phyloP scores from a whole-genome alignment of 306 rosid genomes.

The Ziziphus jujuba region DNA sequence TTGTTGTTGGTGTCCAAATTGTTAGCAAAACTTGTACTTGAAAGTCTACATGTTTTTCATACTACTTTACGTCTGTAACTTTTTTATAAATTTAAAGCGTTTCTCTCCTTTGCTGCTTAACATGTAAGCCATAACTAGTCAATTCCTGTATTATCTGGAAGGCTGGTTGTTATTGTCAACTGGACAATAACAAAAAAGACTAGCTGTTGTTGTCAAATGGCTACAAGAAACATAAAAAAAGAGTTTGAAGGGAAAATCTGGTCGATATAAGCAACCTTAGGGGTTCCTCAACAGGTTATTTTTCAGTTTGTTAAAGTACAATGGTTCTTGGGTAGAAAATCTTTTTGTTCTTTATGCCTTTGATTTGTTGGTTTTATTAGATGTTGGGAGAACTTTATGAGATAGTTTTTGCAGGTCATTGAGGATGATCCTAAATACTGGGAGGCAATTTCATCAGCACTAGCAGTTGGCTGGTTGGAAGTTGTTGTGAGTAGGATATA shows the following conservation, averaged over 20 bases:
- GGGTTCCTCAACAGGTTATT: neutral
- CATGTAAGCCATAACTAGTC: neutral
- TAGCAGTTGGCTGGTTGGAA: constrained; percentile 96
- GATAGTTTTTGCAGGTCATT: constrained; percentile 55
- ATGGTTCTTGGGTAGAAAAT: neutral
- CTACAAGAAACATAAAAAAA: neutral
- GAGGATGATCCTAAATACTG: constrained; percentile 84
- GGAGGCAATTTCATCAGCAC: constrained; percentile 73
- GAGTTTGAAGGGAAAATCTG: neutral
- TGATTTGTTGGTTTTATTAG: constrained; percentile 15
- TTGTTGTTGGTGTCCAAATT: neutral
- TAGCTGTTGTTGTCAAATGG: too few species aligned
- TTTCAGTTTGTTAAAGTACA: neutral
- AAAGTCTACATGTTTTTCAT: neutral
- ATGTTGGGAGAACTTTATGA: constrained; percentile 23
- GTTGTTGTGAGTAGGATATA: constrained; percentile 67
- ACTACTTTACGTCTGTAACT: neutral
- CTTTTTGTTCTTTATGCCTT: neutral
- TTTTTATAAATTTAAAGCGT: neutral
- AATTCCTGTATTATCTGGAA: neutral
- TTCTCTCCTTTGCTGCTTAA: constrained; percentile 1
- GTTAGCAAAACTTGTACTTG: neutral
- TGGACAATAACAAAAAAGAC: neutral
- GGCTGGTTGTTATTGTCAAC: constrained; percentile 8
- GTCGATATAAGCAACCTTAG: neutral